Conservation (phyloP, 2,329 filamentous ascomycete species). For the Colletotrichum sp. region DNA sequence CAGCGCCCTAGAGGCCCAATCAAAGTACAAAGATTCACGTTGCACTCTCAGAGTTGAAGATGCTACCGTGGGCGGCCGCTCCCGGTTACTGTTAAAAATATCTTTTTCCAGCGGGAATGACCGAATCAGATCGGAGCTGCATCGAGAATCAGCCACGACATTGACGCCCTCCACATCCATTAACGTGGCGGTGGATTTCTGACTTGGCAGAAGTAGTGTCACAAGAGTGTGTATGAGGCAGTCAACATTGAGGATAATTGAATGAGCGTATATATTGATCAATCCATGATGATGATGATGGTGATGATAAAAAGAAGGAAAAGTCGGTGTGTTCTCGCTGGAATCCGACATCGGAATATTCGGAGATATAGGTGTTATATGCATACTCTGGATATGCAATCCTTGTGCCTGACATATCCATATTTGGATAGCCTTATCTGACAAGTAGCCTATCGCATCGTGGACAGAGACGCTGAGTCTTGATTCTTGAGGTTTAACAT, state of each 20-base stretch:
- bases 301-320: too few relatives aligned
- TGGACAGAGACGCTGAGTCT: neutral
- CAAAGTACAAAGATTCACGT: neutral
- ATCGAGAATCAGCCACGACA: neutral
- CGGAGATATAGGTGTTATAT: too few relatives aligned
- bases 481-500: neutral
- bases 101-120: neutral
- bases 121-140: neutral
- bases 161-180: neutral
- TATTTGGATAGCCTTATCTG: too few relatives aligned
- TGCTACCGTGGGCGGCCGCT: neutral
- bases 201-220: neutral
- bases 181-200: neutral
- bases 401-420: too few relatives aligned
- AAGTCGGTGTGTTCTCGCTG: too few relatives aligned
- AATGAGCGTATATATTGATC: too few relatives aligned
- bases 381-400: too few relatives aligned
- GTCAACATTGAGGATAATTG: too few relatives aligned
- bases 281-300: too few relatives aligned
- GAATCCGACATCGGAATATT: too few relatives aligned
- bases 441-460: neutral
- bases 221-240: too few relatives aligned
- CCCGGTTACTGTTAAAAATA: neutral
- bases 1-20: neutral
- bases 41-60: neutral